phyloP scores from a whole-genome alignment of 2,329 filamentous ascomycete species.

The Hypoxylon sp. region DNA sequence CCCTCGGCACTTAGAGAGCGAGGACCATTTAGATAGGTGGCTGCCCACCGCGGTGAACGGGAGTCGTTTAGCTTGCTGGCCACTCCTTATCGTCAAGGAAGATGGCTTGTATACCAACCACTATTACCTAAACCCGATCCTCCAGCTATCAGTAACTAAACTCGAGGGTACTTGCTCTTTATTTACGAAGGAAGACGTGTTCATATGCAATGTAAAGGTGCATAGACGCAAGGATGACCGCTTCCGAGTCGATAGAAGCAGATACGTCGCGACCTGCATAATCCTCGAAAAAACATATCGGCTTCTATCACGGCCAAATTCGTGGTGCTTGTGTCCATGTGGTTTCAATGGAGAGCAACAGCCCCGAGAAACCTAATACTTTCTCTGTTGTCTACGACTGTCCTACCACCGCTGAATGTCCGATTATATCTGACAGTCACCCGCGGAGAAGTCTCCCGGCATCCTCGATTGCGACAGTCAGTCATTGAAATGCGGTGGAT shows the following conservation, averaged over 20 bases:
- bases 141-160: background rate
- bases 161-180: background rate
- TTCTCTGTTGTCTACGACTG: background rate
- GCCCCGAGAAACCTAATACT: background rate
- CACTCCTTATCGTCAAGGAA: background rate
- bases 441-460: no score
- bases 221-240: background rate
- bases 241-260: background rate
- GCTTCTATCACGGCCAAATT: background rate
- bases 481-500: no score
- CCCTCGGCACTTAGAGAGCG: background rate
- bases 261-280: background rate
- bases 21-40: slow-evolving; percentile 3
- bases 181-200: background rate
- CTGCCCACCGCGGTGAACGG: background rate
- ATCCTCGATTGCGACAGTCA: no score
- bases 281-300: background rate
- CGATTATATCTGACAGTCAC: no score
- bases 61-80: background rate
- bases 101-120: background rate
- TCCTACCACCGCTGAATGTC: background rate
- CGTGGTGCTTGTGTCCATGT: background rate
- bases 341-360: background rate
- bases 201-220: background rate
- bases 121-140: background rate